Percentiles rank a stretch among this genome's conserved stretches.
phyloP scores from a whole-genome alignment of 139 green algal species.

The Trebouxia sp. region DNA sequence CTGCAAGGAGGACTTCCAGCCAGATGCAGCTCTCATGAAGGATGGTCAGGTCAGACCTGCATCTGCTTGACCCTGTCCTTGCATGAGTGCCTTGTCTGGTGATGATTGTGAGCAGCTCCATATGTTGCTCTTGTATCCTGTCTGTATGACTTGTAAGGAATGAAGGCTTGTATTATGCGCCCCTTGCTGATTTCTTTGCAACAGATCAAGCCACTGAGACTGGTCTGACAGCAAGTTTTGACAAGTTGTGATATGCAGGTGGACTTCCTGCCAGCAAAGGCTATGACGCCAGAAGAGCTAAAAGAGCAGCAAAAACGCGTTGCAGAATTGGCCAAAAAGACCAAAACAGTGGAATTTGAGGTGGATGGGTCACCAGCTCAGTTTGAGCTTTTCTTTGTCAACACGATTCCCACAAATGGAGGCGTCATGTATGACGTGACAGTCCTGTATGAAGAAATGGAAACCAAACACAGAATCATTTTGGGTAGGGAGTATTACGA shows the following conservation, averaged over 20 bases:
- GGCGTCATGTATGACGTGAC: slow-evolving; percentile 79
- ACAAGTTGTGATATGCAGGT: slow-evolving; percentile 51
- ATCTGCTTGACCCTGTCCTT: background rate
- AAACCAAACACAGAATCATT: slow-evolving; percentile 58
- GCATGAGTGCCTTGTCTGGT: too few relatives aligned
- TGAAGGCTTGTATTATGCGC: background rate
- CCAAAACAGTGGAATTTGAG: background rate
- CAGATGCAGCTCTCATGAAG: slow-evolving; percentile 63
- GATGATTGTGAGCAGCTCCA: too few relatives aligned
- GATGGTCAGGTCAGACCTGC: slow-evolving; percentile 76
- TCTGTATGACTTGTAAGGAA: background rate
- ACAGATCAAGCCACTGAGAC: too few relatives aligned
- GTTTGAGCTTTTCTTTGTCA: slow-evolving; percentile 39
- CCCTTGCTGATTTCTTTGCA: background rate
- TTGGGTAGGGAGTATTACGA: slow-evolving; percentile 76
- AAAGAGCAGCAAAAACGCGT: slow-evolving; percentile 37
- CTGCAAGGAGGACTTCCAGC: slow-evolving; percentile 79
- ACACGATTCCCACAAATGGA: slow-evolving; percentile 72
- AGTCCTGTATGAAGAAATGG: slow-evolving; percentile 23
- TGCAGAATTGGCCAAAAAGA: slow-evolving; percentile 38
- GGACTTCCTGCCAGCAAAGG: slow-evolving; percentile 68
- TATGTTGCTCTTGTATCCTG: too few relatives aligned
- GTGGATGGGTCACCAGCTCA: slow-evolving; percentile 30
- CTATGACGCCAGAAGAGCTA: slow-evolving; percentile 53
- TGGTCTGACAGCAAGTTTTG: background rate